Conservation (phyloP, 805 yeast species). For the Cyberlindnera meyerae region DNA sequence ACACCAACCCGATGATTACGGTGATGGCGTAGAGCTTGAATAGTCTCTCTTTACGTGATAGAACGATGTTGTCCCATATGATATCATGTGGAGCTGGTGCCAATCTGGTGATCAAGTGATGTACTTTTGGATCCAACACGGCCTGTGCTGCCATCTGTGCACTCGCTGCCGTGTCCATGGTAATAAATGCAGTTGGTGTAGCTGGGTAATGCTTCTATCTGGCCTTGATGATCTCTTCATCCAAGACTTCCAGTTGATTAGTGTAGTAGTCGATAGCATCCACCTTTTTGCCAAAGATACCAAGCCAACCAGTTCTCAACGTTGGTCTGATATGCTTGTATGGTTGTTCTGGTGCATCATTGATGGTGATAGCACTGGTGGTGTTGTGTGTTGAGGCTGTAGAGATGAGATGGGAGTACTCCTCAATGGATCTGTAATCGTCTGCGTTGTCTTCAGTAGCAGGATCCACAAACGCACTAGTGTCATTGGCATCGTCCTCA, state of each 20-base stretch:
- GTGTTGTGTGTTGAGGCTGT: too few relatives aligned
- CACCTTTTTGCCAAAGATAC: conserved; percentile 60
- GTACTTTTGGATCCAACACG: conserved; percentile 83
- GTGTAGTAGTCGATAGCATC: conserved; percentile 82
- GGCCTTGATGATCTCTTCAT: conserved; percentile 61
- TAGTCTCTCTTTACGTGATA: conserved; percentile 69
- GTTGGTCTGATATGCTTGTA: conserved; percentile 51
- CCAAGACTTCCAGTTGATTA: conserved; percentile 61
- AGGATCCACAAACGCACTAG: conserved; percentile 4
- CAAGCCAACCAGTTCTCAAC: conserved; percentile 54
- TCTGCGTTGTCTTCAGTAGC: conserved; percentile 19
- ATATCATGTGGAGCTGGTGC: conserved; percentile 98
- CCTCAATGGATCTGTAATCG: conserved; percentile 21
- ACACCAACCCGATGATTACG: conserved; percentile 57
- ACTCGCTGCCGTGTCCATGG: conserved; percentile 91
- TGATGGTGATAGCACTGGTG: conserved; percentile 18
- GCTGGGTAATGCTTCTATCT: conserved; percentile 69
- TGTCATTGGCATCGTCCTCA: conserved; percentile 10
- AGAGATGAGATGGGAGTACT: too few relatives aligned
- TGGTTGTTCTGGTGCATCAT: conserved; percentile 13
- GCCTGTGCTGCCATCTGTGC: conserved; percentile 98
- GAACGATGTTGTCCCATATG: conserved; percentile 85
- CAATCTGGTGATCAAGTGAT: conserved; percentile 70
- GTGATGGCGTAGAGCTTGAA: conserved; percentile 62
- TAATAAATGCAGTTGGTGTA: conserved; percentile 87